A percentile compares a stretch with the other conserved stretches of the same genome.
Conservation (phyloP, 495 filamentous ascomycete genomes). For the Trichoderma orchidacearum region DNA sequence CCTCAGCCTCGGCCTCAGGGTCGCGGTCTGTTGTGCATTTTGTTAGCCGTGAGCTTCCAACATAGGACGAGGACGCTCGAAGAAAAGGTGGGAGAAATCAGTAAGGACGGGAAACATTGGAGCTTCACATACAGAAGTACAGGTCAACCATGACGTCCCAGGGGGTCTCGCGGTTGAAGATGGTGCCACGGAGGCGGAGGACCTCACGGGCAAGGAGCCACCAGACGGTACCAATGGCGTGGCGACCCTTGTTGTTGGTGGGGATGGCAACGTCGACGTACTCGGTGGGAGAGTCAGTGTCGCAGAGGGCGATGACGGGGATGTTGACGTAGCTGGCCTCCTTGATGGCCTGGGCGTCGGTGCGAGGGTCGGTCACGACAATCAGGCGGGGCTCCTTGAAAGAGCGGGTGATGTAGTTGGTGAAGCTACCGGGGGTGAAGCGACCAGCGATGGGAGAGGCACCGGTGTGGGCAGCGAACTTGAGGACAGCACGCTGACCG, state of each 20-base stretch:
- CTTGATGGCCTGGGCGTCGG: slow-evolving; percentile 99
- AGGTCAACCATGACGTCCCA: slow-evolving; percentile 99
- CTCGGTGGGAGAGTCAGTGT: slow-evolving; percentile 98
- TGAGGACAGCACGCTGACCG: slow-evolving; percentile 96
- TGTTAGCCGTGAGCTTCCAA: background rate
- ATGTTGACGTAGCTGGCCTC: slow-evolving; percentile 99
- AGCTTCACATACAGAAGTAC: slow-evolving; percentile 90
- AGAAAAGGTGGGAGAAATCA: background rate
- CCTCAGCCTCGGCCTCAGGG: slow-evolving; percentile 96
- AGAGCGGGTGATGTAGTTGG: slow-evolving; percentile 99
- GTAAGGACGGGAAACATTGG: background rate
- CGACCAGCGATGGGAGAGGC: slow-evolving; percentile 96
- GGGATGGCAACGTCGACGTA: slow-evolving; percentile 99
- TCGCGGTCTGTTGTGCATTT: slow-evolving; percentile 57
- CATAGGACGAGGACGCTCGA: background rate
- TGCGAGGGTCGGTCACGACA: slow-evolving; percentile 98
- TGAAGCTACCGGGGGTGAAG: slow-evolving; percentile 99
- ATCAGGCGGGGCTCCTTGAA: slow-evolving; percentile 99
- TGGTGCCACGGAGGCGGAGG: slow-evolving; percentile 91
- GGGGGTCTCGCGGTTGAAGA: slow-evolving; percentile 82
- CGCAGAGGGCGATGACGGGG: slow-evolving; percentile 96
- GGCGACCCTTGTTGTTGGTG: slow-evolving; percentile 99
- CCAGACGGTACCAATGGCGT: slow-evolving; percentile 96
- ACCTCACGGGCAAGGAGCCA: slow-evolving; percentile 99
- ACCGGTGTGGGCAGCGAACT: slow-evolving; percentile 96